Evolutionary conservation across 2,329 filamentous ascomycete genomes (phyloP).

Genomic region (Xylariaceae sp.): DNA sequence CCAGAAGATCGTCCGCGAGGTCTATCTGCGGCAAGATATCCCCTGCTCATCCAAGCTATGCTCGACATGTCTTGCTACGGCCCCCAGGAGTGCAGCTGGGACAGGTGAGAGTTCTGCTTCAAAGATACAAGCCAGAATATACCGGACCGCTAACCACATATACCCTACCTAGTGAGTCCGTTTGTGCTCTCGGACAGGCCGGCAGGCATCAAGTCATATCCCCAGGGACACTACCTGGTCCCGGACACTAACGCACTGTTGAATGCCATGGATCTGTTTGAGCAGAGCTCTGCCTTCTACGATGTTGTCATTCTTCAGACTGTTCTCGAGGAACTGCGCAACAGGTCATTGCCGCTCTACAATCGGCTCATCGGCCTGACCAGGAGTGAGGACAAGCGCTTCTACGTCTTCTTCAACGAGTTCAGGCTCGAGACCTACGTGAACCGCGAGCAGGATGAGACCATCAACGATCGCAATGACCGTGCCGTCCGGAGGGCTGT

Average conservation of each 20-base stretch:
- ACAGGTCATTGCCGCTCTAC: constrained; percentile 88
- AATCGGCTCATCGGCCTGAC: constrained; percentile 86
- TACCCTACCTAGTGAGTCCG: constrained; percentile 51
- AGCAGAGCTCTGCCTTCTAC: constrained; percentile 84
- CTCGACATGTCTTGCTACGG: constrained; percentile 62
- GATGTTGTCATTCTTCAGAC: constrained; percentile 97
- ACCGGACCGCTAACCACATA: constrained; percentile 6
- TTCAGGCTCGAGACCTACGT: constrained; percentile 91
- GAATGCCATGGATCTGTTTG: constrained; percentile 94
- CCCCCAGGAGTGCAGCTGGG: constrained; percentile 72
- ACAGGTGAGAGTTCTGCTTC: constrained; percentile 49
- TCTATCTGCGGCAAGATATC: constrained; percentile 94
- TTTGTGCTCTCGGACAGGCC: constrained; percentile 87
- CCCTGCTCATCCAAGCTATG: constrained; percentile 93
- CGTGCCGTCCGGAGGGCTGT: constrained; percentile 80
- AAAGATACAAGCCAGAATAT: constrained; percentile 5
- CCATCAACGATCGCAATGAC: constrained; percentile 95
- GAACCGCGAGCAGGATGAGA: constrained; percentile 65
- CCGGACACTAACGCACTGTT: constrained; percentile 95
- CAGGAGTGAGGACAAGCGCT: constrained; percentile 93
- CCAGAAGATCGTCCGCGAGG: constrained; percentile 95
- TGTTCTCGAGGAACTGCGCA: constrained; percentile 91
- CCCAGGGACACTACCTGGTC: constrained; percentile 85
- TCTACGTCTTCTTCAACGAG: constrained; percentile 99
- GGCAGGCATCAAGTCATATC: constrained; percentile 72